Conservation (phyloP, 768 basidiomycete species). For the Leccinum obscurum region DNA sequence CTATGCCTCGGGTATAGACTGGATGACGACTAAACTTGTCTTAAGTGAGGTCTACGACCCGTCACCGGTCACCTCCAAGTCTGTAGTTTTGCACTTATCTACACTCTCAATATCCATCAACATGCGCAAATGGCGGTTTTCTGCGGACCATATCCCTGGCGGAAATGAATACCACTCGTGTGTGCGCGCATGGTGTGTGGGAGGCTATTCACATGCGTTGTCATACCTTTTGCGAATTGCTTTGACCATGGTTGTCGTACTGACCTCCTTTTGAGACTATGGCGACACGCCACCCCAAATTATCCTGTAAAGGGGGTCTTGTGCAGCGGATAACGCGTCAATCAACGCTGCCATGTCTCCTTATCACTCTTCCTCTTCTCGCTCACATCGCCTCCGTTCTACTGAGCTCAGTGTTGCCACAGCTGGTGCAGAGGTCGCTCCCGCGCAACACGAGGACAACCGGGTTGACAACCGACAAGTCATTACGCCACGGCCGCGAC, state of each 20-base stretch:
- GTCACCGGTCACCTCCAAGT: neutral
- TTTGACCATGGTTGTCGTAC: conserved; percentile 10
- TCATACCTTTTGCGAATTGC: conserved; percentile 10
- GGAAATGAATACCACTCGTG: conserved; percentile 4
- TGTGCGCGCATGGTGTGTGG: conserved; percentile 7
- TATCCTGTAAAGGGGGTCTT: conserved; percentile 8
- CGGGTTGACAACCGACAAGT: neutral
- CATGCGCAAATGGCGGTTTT: neutral
- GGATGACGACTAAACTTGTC: neutral
- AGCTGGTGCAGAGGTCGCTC: neutral
- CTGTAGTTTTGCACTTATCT: conserved; percentile 9
- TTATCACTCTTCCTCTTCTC: neutral
- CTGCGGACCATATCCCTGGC: neutral
- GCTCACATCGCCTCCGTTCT: conserved; percentile 1
- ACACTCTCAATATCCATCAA: neutral
- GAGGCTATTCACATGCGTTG: conserved; percentile 9
- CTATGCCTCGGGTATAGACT: conserved; percentile 52
- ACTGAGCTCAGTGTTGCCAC: neutral
- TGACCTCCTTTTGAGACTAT: conserved; percentile 6
- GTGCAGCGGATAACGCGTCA: neutral
- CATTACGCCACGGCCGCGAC: conserved; percentile 1
- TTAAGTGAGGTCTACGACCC: neutral
- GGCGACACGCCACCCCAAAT: conserved; percentile 8
- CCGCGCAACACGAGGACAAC: conserved; percentile 1
- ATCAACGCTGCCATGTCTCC: conserved; percentile 5